Evolutionary conservation across 139 green algal genomes (phyloP), one percentile per base, ranked within the genome.

Genomic region (Chlorella sorokiniana): DNA sequence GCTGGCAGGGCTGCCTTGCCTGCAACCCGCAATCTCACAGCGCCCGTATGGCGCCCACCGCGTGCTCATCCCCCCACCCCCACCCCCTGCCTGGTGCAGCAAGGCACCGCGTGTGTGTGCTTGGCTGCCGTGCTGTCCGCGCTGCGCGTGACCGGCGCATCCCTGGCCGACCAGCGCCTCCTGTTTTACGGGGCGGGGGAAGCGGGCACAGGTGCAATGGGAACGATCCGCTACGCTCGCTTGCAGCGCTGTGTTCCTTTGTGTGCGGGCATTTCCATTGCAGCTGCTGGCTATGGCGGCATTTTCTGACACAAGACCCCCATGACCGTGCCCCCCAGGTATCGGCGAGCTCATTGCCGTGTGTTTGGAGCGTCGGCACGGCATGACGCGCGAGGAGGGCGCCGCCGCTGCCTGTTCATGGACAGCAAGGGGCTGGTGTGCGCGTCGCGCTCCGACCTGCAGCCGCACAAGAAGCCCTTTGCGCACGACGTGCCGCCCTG

Each of bases 401-500:
- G 88, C 29, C 33, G 63, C 48, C 79, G 73, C 69, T 96, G 92
- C 89, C 87, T 88, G 78, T 95, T 93, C 74, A 86, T 97, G 62
- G 93, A 97, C 86, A 88, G 69, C 61, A 93, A 95, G 84, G 93
- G 64, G 35, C 89, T 97, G n/a, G 91, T 97, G 52, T 88, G 78
- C 27, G 67, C 80, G 9, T 80, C 74, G 5, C 83, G 91, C 22
- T 76, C 29, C 51, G 76, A 85, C 74, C 74, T 94, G 62, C 90
- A 95, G 85, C 85, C 91, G 62, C 91, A 98, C 92, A 98, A 98
- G 88, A 27, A 83, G 62, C 86, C 91, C 1, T 98, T 97, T 83
- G 93, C 93, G n/a, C 92, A 97, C 76, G 89, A 95, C 52, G 73
- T 92, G 29, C 79, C 83, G 40, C 90, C 37, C 65, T 78, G 74